Evolutionary conservation across 345 rosid species (phyloP), one percentile per base, ranked within the genome.

Genomic region (Linum tenue): DNA sequence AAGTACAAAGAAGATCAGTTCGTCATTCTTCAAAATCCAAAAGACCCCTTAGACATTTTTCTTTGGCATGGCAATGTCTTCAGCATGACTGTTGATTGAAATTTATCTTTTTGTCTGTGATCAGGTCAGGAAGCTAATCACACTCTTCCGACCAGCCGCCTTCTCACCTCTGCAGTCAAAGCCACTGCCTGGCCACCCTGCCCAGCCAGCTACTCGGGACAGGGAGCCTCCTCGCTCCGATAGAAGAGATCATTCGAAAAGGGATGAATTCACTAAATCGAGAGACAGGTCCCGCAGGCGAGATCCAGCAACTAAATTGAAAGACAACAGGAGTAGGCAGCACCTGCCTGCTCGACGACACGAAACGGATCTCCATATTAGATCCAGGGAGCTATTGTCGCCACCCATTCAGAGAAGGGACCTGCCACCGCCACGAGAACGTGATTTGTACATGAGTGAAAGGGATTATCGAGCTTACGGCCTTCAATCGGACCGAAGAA

Each of bases 401-500:
- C 62, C 37, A 51, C 66, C 75, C 63, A 42, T 62, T 17, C 70
- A n/a, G 17, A 66, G 79, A 70, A 81, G 67, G 63, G 87, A 81
- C 63, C 69, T 41, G 63, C 78, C 77, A 5, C 31, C 31, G 31
- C 14, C 14, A 5, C 53, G 53, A 6, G 53, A 48, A 9, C 76
- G 66, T 41, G 82, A 79, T 75, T 75, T 85, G 56, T 86, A 75
- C 72, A 74, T 82, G 67, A 83, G 72, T 37, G 97, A 88, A 75
- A 80, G 77, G 69, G 94, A 88, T 39, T 92, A 89, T 71, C 81
- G 84, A 60, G 67, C 85, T 15, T 85, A 81, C 69, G 94, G 89
- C 51, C 87, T 88, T 65, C 76, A 43, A 71, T 78, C 83, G 37
- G 85, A 79, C 75, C 73, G 91, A 83, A 80, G 81, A 72, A 77